phyloP scores from a whole-genome alignment of 2,329 filamentous ascomycete species.

The Tolypocladium capitatum region DNA sequence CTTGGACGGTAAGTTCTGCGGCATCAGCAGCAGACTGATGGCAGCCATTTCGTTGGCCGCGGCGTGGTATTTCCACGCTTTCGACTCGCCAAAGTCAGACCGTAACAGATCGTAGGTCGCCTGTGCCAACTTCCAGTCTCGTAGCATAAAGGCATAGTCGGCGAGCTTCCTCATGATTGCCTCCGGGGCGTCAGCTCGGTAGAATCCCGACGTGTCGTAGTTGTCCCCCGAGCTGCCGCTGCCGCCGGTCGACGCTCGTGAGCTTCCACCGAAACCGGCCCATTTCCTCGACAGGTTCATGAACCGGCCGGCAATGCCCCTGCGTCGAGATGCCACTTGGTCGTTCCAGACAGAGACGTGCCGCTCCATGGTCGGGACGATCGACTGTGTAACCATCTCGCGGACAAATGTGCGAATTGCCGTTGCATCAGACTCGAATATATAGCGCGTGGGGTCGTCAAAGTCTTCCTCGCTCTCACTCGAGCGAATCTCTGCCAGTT shows the following conservation, averaged over 20 bases:
- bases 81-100: slow-evolving; percentile 83
- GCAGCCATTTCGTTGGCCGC: slow-evolving; percentile 93
- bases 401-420: slow-evolving; percentile 81
- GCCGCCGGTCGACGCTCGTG: slow-evolving; percentile 44
- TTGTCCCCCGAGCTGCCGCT: slow-evolving; percentile 44
- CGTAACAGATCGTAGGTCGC: slow-evolving; percentile 85
- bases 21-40: slow-evolving; percentile 66
- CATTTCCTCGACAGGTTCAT: slow-evolving; percentile 88
- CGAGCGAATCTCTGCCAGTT: slow-evolving; percentile 59
- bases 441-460: slow-evolving; percentile 59
- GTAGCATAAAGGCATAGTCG: slow-evolving; percentile 92
- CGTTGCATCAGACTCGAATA: slow-evolving; percentile 85
- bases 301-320: slow-evolving; percentile 84
- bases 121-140: slow-evolving; percentile 87
- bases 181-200: slow-evolving; percentile 71
- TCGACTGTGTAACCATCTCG: slow-evolving; percentile 89
- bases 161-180: slow-evolving; percentile 86
- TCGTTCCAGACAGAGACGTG: slow-evolving; percentile 91
- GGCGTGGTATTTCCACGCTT: slow-evolving; percentile 92
- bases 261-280: slow-evolving; percentile 62
- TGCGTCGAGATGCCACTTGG: slow-evolving; percentile 79
- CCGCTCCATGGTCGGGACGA: slow-evolving; percentile 93
- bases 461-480: slow-evolving; percentile 56
- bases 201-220: slow-evolving; percentile 73
- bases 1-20: slow-evolving; percentile 59